Evolutionary conservation across 371 early-diverging fungal species (phyloP), one percentile per base, ranked within the genome.

Genomic region (Mucor circinelloides): DNA sequence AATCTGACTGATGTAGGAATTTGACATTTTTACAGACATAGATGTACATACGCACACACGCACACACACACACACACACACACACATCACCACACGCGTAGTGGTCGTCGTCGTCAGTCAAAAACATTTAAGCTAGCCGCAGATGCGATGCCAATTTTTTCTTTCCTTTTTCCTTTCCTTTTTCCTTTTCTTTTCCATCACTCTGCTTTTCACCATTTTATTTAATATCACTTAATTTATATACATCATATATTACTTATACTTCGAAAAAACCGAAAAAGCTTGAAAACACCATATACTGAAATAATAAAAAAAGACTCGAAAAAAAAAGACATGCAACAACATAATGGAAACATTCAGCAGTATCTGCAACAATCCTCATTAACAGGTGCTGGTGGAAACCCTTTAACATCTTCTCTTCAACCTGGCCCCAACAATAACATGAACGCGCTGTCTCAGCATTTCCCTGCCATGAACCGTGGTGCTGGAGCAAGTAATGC

Each of bases 281-380:
- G 21, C 7, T 9, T n/a, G 21, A 23, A n/a, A 21, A 48, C n/a
- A 21, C 9, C 9, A 48, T 21, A 48, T 21, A 48, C 10, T 9
- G 17, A 17, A 40, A 23, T 8, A 48, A 48, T 6, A 48, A 48
- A 19, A 21, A 46, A 46, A 46, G 46, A 15, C 44, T 19, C 34
- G 34, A 34, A 34, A 42, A 46, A 48, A 48, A 48, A 48, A 23
- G 48, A 48, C 48, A 48, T 48, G 48, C 48, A 48, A 48, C 48
- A 48, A 48, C 48, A 48, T 48, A 48, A 48, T 48, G 48, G 48
- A 48, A 48, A 79, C 57, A 72, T 77, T 60, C 82, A 82, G 64
- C 79, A 79, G 64, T 79, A 77, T 60, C 55, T 79, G 28, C 82
- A 78, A 55, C 80, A 74, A 63, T 69, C 75, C 9, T 70, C 75